Base-by-base conservation (phyloP, 352 stramenopile species). In the Phytophthora sp. region DNA sequence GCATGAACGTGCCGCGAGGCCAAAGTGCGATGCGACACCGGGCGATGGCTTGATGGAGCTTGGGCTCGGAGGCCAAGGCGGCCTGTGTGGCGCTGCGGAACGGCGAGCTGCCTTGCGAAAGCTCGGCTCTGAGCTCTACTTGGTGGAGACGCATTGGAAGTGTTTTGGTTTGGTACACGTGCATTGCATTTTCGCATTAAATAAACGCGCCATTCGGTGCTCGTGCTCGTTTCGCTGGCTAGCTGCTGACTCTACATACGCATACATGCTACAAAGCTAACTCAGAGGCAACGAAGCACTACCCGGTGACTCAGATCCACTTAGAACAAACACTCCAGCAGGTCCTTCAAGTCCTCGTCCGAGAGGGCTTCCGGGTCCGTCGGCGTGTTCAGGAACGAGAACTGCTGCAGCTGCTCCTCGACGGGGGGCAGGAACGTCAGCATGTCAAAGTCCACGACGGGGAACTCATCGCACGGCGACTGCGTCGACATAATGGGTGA, bases 241-340 rank as follows among this genome's bases (percentile, higher is more conserved):
- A 43, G 43, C 13, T 50, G n/a, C 31, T 18, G 31, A 59, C 21
- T 50, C 51, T 58, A 63, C 44, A 62, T 49, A 57, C 38, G 28
- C 58, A 52, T 59, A 59, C 61, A 69, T 51, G 43, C 35, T 65
- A 48, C 38, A 52, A 49, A 44, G 18, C 46, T 52, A 56, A 23
- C 27, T 12, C 32, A 23, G 35, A 15, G 2, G n/a, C n/a, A n/a
- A 23, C 1, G 2, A 42, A 15, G 35, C n/a, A 23, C 35, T 23
- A 8, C 3, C 28, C 11, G 18, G 35, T 27, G 27, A 24, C 31
- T 18, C 32, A 4, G 5, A 28, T 26, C 26, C 30, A 44, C 48
- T 57, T 62, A 81, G 51, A 81, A 81, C 34, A 81, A 59, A 54
- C 72, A 81, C 54, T 81, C 72, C 2, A 81, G 63, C 31, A 81